These are phyloP conservation scores for Aegle marmelos DNA, from an alignment of 345 rosid species.

Conservation along the genomic window DNA sequence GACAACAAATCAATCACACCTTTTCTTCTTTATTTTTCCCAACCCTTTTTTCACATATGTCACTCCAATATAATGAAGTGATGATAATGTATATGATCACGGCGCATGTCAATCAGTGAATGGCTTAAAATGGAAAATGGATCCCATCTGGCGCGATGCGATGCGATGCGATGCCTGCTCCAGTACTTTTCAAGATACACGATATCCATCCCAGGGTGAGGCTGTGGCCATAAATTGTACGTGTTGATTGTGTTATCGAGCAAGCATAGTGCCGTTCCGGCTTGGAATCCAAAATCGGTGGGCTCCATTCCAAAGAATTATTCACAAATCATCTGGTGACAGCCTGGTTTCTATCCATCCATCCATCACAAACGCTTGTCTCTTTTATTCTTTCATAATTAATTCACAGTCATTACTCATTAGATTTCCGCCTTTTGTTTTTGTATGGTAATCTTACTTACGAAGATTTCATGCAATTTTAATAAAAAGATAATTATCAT, in stretches of 20 bases:
- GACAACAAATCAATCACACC: not conserved
- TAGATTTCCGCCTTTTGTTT: no score
- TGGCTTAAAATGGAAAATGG: not conserved
- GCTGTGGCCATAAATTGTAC: not conserved
- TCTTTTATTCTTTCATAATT: no score
- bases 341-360: not conserved
- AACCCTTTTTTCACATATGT: not conserved
- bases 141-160: not conserved
- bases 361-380: no score
- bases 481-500: not conserved
- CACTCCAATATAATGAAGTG: not conserved
- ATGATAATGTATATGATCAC: slow-evolving; percentile 16
- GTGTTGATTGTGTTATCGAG: not conserved
- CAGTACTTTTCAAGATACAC: slow-evolving; percentile 12
- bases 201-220: slow-evolving; percentile 15
- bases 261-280: not conserved
- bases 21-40: not conserved
- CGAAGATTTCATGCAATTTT: no score
- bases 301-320: slow-evolving; percentile 22
- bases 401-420: no score
- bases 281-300: slow-evolving; percentile 21
- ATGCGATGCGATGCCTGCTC: not conserved
- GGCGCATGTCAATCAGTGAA: slow-evolving; percentile 12
- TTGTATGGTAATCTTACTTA: no score
- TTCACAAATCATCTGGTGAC: not conserved